Evolutionary conservation across 2,329 filamentous ascomycete genomes (phyloP), one percentile per base, ranked within the genome.

Genomic region (Colletotrichum limetticola): DNA sequence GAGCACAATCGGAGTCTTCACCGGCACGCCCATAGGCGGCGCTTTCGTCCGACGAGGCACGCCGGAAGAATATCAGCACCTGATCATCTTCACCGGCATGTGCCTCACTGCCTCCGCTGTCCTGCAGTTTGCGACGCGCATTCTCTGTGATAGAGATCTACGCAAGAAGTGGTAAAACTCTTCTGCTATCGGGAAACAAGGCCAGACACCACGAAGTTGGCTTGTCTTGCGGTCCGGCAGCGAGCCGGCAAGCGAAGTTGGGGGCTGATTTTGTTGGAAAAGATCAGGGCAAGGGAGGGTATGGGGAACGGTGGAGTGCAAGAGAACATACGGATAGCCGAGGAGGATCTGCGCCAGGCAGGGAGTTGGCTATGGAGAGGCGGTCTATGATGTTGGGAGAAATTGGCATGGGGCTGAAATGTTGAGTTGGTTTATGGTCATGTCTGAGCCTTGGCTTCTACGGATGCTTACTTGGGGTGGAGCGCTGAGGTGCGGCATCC

Each of bases 1-100:
- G 58, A 60, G 66, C 46, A 52, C 66, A 24, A 62, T 68, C 26
- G 66, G 66, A 26, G 66, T 68, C 22, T 68, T 68, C 49, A 68
- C 66, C 12, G 66, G 66, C 16, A 68, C 66, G 58, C 66, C 66
- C 58, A 68, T 68, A 52, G 66, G 66, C 26, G 66, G 66, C 19
- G 66, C 66, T 49, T 68, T 68, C 35, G 56, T 68, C n/a, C 66
- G 58, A 9, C 49, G 49, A 16, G 66, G 66, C 3, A 68, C 66
- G 2, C 46, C 53, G 22, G 46, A 42, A 6, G 66, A 68, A 35
- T 68, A 56, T 28, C 46, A 49, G 49, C 52, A 62, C 11, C 58
- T 68, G 14, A 30, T 63, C 42, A 28, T 61, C 16, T 68, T 68
- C 26, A 60, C 57, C 8, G 66, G 66, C 22, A 26, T 28, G 16